phyloP scores from a whole-genome alignment of 306 rosid species.

The Abrus precatorius region DNA sequence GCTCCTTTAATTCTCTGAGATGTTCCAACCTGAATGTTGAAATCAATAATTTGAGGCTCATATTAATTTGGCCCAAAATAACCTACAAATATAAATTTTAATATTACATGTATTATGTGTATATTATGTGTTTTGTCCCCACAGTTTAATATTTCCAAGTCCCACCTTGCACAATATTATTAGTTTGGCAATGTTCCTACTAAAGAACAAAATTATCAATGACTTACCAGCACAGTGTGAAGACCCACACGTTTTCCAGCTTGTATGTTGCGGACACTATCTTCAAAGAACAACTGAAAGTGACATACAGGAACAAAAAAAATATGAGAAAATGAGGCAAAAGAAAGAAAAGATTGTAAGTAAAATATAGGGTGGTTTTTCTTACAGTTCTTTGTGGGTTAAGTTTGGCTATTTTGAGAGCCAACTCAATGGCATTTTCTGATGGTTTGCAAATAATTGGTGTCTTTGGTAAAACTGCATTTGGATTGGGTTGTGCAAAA shows the following conservation, averaged over 20 bases:
- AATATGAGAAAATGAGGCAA: background rate
- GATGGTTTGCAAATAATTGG: constrained; percentile 94
- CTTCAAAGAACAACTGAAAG: constrained; percentile 92
- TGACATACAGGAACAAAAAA: background rate
- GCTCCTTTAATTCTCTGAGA: constrained; percentile 91
- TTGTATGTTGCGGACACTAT: constrained; percentile 89
- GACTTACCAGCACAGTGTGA: constrained; percentile 85
- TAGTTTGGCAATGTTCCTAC: constrained; percentile 25
- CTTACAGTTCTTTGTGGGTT: constrained; percentile 92
- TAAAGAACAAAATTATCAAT: constrained; percentile 37
- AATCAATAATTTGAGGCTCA: constrained; percentile 38
- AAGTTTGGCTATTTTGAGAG: constrained; percentile 83
- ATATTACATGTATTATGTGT: background rate
- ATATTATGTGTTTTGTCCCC: background rate
- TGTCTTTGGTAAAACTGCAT: constrained; percentile 69
- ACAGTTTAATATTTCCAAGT: background rate
- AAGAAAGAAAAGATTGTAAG: background rate
- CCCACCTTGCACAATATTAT: background rate
- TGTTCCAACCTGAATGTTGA: constrained; percentile 69
- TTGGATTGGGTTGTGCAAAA: constrained; percentile 67
- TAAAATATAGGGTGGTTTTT: background rate
- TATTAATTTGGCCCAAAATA: constrained; percentile 1
- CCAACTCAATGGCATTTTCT: constrained; percentile 71
- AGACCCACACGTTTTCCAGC: constrained; percentile 92
- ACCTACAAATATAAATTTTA: background rate